phyloP scores from a whole-genome alignment of 306 rosid species.

The Prunus campanulata region DNA sequence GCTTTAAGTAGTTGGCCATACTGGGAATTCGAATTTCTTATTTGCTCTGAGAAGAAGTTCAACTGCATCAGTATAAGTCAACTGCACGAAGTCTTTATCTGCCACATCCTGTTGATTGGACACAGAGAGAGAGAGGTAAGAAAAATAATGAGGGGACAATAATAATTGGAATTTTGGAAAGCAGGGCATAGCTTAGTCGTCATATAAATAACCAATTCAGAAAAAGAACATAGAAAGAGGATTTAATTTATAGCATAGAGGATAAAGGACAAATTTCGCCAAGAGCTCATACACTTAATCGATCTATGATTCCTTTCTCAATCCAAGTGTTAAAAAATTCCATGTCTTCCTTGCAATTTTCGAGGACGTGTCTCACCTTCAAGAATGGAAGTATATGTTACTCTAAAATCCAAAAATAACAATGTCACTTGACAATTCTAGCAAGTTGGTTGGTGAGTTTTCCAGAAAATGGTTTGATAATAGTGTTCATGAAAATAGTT shows the following conservation, averaged over 20 bases:
- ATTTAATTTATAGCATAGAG: slow-evolving; percentile 25
- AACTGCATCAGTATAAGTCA: slow-evolving; percentile 86
- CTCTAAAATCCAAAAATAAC: slow-evolving; percentile 4
- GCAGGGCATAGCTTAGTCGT: background rate
- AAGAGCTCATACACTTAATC: slow-evolving; percentile 81
- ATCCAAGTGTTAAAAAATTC: slow-evolving; percentile 92
- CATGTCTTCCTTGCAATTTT: slow-evolving; percentile 97
- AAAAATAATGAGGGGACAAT: background rate
- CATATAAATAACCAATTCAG: background rate
- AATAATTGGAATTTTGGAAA: background rate
- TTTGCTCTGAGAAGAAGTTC: slow-evolving; percentile 75
- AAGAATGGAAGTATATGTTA: slow-evolving; percentile 21
- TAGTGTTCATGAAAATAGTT: slow-evolving; percentile 20
- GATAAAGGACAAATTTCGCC: slow-evolving; percentile 29
- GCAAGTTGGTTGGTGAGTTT: slow-evolving; percentile 7
- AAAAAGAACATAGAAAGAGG: background rate
- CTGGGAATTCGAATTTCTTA: slow-evolving; percentile 95
- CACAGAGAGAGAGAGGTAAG: slow-evolving; percentile 12
- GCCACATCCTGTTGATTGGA: slow-evolving; percentile 68
- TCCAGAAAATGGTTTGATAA: slow-evolving; percentile 20
- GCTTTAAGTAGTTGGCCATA: slow-evolving; percentile 29
- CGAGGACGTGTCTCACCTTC: slow-evolving; percentile 76
- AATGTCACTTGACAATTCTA: slow-evolving; percentile 7
- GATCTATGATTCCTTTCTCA: slow-evolving; percentile 82
- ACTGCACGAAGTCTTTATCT: slow-evolving; percentile 68